phyloP scores from a whole-genome alignment of 2,329 filamentous ascomycete genomes.

The Alternaria sp. region DNA sequence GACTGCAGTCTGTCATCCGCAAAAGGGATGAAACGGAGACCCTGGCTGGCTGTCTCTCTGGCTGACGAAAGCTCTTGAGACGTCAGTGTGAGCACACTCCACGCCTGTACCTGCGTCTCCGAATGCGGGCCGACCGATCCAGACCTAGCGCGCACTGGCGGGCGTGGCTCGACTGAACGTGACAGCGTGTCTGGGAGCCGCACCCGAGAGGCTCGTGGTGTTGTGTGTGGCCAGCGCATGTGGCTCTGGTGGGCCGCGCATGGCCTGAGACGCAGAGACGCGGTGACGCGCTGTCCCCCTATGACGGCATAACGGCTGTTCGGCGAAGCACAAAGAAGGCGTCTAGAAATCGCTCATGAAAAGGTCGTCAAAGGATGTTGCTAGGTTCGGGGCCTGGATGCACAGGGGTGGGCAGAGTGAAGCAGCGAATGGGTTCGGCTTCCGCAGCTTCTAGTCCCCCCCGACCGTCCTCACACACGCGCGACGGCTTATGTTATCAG shows the following conservation, averaged over 20 bases:
- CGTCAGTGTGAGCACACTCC: slow-evolving; percentile 15
- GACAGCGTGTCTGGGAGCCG: slow-evolving; percentile 36
- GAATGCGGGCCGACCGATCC: slow-evolving; percentile 18
- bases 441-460: slow-evolving; percentile 23
- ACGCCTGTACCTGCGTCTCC: slow-evolving; percentile 41
- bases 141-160: slow-evolving; percentile 8
- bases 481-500: slow-evolving; percentile 36
- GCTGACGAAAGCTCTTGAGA: slow-evolving; percentile 26
- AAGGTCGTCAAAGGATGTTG: slow-evolving; percentile 30
- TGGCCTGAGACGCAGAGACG: slow-evolving; percentile 26
- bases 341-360: slow-evolving; percentile 29
- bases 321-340: slow-evolving; percentile 33
- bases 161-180: slow-evolving; percentile 32
- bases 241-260: slow-evolving; percentile 25
- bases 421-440: slow-evolving; percentile 30
- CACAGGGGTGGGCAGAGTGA: slow-evolving; percentile 35
- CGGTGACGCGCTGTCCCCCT: slow-evolving; percentile 28
- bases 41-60: slow-evolving; percentile 23
- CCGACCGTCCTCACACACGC: slow-evolving; percentile 27
- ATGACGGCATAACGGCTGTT: slow-evolving; percentile 25
- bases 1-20: slow-evolving; percentile 15
- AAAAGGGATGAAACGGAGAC: slow-evolving; percentile 37
- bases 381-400: slow-evolving; percentile 26
- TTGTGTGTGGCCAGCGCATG: slow-evolving; percentile 37
- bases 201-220: slow-evolving; percentile 29